A percentile compares a stretch with the other conserved stretches of the same genome.
phyloP scores from a whole-genome alignment of 2,329 filamentous ascomycete species.

The Botryotinia calthae region DNA sequence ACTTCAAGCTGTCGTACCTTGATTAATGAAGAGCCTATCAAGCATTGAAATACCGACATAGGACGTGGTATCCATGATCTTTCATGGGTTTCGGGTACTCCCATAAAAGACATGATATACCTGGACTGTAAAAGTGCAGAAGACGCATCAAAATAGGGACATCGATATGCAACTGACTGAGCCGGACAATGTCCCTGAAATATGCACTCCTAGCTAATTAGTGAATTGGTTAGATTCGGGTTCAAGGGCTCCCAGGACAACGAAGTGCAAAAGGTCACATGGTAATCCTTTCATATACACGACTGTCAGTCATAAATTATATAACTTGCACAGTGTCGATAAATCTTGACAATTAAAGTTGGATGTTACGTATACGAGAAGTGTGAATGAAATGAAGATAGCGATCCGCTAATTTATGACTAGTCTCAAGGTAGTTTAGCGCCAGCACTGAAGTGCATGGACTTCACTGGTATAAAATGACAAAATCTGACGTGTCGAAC shows the following conservation, averaged over 20 bases:
- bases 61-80: background rate
- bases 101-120: background rate
- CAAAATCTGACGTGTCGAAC: background rate
- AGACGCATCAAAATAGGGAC: too few species aligned
- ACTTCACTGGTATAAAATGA: background rate
- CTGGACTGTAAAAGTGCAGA: background rate
- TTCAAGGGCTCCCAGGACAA: background rate
- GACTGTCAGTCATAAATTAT: too few species aligned
- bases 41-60: background rate
- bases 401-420: background rate
- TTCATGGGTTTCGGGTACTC: background rate
- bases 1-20: background rate
- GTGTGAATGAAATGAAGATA: background rate
- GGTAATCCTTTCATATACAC: background rate
- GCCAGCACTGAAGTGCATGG: background rate
- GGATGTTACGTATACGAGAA: background rate
- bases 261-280: background rate
- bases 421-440: background rate
- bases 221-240: background rate
- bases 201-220: background rate
- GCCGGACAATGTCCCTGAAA: background rate
- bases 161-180: background rate
- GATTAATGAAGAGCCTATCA: background rate
- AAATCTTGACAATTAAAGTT: background rate
- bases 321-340: background rate